A percentile compares a stretch with the other conserved stretches of the same genome.
Evolutionary conservation across 352 stramenopile species (phyloP).

Genomic region (Achlya hypogyna): DNA sequence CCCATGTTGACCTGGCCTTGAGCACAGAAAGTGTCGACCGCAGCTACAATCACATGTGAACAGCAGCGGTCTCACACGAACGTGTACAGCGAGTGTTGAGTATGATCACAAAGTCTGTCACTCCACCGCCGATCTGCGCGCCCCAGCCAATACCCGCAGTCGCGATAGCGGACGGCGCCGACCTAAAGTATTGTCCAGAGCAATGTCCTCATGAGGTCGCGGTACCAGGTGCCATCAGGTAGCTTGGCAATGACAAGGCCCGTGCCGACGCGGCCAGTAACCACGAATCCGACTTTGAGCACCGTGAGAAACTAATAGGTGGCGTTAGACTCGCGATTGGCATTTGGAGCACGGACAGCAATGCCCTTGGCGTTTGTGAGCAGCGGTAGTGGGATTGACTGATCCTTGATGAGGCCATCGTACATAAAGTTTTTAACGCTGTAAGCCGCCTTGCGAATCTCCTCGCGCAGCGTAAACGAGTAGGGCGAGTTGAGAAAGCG

Average conservation of each 20-base stretch:
- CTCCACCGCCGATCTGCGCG: constrained; percentile 84
- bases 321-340: background rate
- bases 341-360: constrained; percentile 37
- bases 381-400: constrained; percentile 82
- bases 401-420: constrained; percentile 81
- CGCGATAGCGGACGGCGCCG: constrained; percentile 91
- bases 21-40: constrained; percentile 79
- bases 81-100: constrained; percentile 76
- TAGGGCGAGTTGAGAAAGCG: constrained; percentile 75
- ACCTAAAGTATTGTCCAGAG: constrained; percentile 25
- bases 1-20: constrained; percentile 86
- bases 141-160: constrained; percentile 86
- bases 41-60: constrained; percentile 18
- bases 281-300: constrained; percentile 84
- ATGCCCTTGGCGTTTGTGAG: constrained; percentile 85
- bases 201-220: background rate
- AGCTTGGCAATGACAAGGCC: constrained; percentile 90
- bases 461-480: constrained; percentile 83
- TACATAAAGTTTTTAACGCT: constrained; percentile 89
- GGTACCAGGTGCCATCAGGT: constrained; percentile 84
- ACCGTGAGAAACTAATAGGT: constrained; percentile 82
- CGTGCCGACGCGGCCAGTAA: constrained; percentile 80
- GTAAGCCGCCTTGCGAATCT: constrained; percentile 90
- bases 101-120: constrained; percentile 92
- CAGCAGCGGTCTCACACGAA: background rate